phyloP scores from a whole-genome alignment of 192 early-diverging fungal species.

The Haplosporangium gracile region DNA sequence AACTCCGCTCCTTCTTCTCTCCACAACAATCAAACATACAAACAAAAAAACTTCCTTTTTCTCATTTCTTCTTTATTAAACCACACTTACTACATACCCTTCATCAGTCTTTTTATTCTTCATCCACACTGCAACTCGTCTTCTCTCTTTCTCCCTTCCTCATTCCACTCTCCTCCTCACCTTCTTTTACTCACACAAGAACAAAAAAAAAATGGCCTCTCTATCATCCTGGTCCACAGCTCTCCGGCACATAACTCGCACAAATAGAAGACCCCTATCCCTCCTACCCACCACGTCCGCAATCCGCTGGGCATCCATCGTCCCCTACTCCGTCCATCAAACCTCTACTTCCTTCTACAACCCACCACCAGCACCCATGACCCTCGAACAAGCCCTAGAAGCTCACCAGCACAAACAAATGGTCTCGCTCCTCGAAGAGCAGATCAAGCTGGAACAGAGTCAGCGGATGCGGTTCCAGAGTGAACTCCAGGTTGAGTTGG shows the following conservation, averaged over 20 bases:
- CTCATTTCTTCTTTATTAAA: neutral
- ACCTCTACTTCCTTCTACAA: neutral
- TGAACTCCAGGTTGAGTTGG: conserved; percentile 35
- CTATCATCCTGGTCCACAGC: conserved; percentile 12
- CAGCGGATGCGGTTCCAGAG: conserved; percentile 37
- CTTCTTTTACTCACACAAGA: neutral
- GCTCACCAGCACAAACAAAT: conserved; percentile 15
- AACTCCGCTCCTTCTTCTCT: too few species aligned
- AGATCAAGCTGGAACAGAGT: conserved; percentile 33
- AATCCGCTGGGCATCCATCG: conserved; percentile 49
- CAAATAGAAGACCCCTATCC: conserved; percentile 21
- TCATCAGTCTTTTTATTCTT: neutral
- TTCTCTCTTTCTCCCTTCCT: neutral
- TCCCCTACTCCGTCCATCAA: conserved; percentile 24
- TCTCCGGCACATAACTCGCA: conserved; percentile 16
- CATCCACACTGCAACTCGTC: neutral
- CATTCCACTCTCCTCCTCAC: neutral
- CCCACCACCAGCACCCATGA: conserved; percentile 47
- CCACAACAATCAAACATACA: neutral
- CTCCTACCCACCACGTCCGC: neutral
- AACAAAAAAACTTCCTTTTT: too few species aligned
- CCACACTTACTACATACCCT: neutral
- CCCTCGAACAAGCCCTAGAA: conserved; percentile 29
- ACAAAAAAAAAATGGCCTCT: conserved; percentile 18
- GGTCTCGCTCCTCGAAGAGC: conserved; percentile 25